These are phyloP conservation scores for Asterochloris erici DNA, from an alignment of 139 green algal genomes.

Conservation along the genomic window DNA sequence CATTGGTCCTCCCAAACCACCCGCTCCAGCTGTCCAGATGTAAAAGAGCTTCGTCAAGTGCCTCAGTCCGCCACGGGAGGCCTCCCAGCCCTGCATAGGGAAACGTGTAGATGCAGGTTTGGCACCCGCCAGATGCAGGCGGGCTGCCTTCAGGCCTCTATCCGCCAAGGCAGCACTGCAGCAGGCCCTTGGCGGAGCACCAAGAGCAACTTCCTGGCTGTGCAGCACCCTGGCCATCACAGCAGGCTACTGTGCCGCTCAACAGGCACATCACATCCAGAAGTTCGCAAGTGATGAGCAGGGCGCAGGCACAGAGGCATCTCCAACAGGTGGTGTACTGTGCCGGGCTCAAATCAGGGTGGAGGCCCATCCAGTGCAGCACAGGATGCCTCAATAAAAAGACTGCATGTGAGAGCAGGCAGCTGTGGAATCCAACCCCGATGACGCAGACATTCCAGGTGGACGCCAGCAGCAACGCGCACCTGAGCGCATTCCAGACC, in stretches of 20 bases:
- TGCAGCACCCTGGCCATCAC: not conserved
- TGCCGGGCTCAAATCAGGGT: not conserved
- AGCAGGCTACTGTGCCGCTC: too few relatives aligned
- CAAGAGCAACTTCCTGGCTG: not conserved
- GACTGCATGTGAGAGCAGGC: not conserved
- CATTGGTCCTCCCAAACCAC: constrained; percentile 20
- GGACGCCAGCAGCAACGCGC: not conserved
- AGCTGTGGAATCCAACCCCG: not conserved
- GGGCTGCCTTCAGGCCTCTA: not conserved
- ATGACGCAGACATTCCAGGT: not conserved
- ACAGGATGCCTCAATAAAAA: not conserved
- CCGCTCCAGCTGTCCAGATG: constrained; percentile 16
- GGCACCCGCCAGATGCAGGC: not conserved
- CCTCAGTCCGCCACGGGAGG: constrained; percentile 17
- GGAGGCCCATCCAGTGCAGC: not conserved
- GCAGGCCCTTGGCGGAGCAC: not conserved
- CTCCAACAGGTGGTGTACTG: not conserved
- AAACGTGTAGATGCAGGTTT: not conserved
- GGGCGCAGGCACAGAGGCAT: not conserved
- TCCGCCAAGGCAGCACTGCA: not conserved
- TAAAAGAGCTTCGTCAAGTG: constrained; percentile 8
- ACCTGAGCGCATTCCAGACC: constrained; percentile 6
- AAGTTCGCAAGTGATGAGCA: not conserved
- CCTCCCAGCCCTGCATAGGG: constrained; percentile 8
- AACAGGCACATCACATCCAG: not conserved